These are phyloP conservation scores for Tritrichomonas foetus DNA, from an alignment of 208 protist species.

Conservation along the genomic window DNA sequence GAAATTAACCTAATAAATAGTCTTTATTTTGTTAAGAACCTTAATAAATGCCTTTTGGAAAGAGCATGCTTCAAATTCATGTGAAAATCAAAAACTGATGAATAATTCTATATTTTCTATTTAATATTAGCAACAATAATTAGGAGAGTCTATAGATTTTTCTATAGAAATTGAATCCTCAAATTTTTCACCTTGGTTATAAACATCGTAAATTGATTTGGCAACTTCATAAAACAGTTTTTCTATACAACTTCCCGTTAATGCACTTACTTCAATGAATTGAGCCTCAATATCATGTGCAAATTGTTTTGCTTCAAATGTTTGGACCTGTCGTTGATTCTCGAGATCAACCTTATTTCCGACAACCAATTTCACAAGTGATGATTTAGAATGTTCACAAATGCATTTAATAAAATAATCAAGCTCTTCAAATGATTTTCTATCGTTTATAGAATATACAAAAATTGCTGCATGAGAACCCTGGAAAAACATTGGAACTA, in stretches of 20 bases:
- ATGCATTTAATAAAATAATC: not conserved
- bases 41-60: too few species aligned
- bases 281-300: not conserved
- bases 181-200: too few species aligned
- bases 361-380: not conserved
- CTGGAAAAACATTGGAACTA: not conserved
- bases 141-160: too few species aligned
- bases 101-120: too few species aligned
- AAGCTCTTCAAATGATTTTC: not conserved
- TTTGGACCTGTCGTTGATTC: not conserved
- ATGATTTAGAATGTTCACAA: not conserved
- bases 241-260: not conserved
- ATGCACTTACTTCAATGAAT: not conserved
- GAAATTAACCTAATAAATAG: too few species aligned
- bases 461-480: not conserved
- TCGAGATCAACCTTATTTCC: constrained; percentile 31
- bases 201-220: not conserved
- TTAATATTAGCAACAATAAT: too few species aligned
- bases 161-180: too few species aligned
- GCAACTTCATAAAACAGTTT: constrained; percentile 15
- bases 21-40: too few species aligned
- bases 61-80: too few species aligned
- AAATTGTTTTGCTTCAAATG: not conserved
- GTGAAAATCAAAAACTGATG: too few species aligned
- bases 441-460: not conserved